These are phyloP conservation scores for Allium fistulosum DNA, from an alignment of 106 monocot genomes.

Conservation along the genomic window DNA sequence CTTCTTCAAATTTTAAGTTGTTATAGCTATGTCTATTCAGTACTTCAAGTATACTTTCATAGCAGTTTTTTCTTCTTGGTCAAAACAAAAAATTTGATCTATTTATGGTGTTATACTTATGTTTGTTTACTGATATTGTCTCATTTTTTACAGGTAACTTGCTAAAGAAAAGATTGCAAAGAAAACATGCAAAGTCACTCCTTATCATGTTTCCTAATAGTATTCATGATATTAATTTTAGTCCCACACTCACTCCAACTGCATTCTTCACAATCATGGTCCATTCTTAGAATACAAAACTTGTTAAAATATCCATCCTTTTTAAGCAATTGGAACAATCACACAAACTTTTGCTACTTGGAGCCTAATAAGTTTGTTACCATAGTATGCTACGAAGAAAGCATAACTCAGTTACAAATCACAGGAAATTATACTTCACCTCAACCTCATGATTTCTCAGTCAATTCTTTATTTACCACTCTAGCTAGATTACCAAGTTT, in stretches of 20 bases:
- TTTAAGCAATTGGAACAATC: conserved; percentile 48
- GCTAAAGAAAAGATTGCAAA: background rate
- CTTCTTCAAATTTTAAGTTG: no score
- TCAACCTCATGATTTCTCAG: conserved; percentile 59
- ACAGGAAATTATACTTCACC: conserved; percentile 32
- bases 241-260: conserved; percentile 41
- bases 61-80: no score
- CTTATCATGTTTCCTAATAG: conserved; percentile 3
- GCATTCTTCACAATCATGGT: conserved; percentile 87
- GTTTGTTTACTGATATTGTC: background rate
- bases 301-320: conserved; percentile 52
- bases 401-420: conserved; percentile 84
- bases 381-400: conserved; percentile 82
- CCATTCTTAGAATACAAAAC: conserved; percentile 62
- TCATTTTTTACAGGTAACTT: conserved; percentile 1
- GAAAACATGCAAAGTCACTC: background rate
- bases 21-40: no score
- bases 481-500: conserved; percentile 70
- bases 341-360: conserved; percentile 61
- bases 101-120: no score
- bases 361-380: conserved; percentile 47
- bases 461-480: conserved; percentile 87
- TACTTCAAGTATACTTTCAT: no score
- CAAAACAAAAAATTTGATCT: no score
- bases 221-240: conserved; percentile 7